Base-by-base conservation (phyloP, 2,329 filamentous ascomycete genomes). In the Arthrocladium fulminans region DNA sequence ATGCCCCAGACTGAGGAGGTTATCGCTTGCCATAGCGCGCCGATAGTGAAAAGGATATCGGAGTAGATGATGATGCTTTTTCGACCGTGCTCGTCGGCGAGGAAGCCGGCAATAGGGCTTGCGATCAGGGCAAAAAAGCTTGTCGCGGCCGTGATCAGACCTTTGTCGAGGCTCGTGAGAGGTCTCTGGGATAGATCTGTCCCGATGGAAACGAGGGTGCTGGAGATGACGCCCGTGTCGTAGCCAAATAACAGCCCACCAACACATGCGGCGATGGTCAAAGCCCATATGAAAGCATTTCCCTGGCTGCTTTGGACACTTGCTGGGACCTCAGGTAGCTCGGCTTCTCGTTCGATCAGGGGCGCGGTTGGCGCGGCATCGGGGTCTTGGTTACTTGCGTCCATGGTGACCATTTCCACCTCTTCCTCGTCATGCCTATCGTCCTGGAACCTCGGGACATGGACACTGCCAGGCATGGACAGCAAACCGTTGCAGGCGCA, bases 181-280 rank as follows among this genome's bases (percentile, higher is more conserved):
- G 62, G 49, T 5, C 71, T 72, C 34, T 67, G 60, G 5, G 75
- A 77, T 22, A 80, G 69, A 54, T 77, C 74, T 1, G 72, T 66
- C 40, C 67, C 66, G 50, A 81, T 72, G 3, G 73, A 75, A 22
- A 81, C 70, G 48, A 81, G 69, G 1, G 76, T 80, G 1, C 76
- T 77, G 29, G 75, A 79, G 48, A 81, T 80, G 13, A 81, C 76
- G 29, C 77, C 78, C 29, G 78, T 81, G 57, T 81, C 78, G 59
- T 79, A 81, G 48, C 78, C 78, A 63, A 81, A 81, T 13, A 81
- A 62, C 12, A 81, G 62, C 2, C 77, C 77, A 44, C 72, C 75
- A 12, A 81, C 69, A 3, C 76, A 75, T 5, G 77, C 77, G 19
- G 76, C 74, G 38, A 78, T 66, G 0, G 76, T 79, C 44, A 81